These are phyloP conservation scores for Chlamydomonas urium DNA, from an alignment of 139 green algal genomes.

Conservation along the genomic window DNA sequence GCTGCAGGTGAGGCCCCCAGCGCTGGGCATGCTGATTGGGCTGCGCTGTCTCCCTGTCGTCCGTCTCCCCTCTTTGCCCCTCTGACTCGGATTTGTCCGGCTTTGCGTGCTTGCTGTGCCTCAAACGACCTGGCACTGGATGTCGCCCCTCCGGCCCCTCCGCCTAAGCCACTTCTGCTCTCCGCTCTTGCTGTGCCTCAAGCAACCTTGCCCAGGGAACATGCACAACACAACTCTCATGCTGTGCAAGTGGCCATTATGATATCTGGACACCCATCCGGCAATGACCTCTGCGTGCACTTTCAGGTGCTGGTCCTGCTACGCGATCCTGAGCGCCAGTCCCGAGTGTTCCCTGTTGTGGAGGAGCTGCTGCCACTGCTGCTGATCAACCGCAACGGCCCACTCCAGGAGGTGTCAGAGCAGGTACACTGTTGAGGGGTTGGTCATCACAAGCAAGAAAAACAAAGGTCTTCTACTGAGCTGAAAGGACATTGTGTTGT, in stretches of 20 bases:
- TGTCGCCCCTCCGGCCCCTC: too few species aligned
- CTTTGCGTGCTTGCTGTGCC: too few species aligned
- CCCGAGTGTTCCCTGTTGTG: conserved; percentile 32
- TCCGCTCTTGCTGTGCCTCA: too few species aligned
- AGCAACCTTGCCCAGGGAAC: too few species aligned
- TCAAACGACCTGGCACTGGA: too few species aligned
- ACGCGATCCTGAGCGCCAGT: conserved; percentile 25
- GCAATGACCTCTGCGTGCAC: background rate
- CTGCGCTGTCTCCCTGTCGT: background rate
- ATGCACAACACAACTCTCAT: too few species aligned
- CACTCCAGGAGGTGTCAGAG: background rate
- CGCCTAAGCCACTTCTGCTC: too few species aligned
- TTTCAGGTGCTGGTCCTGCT: conserved; percentile 29
- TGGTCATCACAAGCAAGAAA: background rate
- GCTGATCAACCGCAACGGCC: conserved; percentile 6
- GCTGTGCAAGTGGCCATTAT: too few species aligned
- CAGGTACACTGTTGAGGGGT: background rate
- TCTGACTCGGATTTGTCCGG: too few species aligned
- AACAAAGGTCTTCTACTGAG: background rate
- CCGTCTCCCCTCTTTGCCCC: too few species aligned
- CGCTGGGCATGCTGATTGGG: conserved; percentile 14
- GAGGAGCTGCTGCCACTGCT: conserved; percentile 42
- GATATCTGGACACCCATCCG: background rate
- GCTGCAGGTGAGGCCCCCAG: too few species aligned
- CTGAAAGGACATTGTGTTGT: background rate